Evolutionary conservation across 306 rosid genomes (phyloP).

Genomic region (Quercus alba): DNA sequence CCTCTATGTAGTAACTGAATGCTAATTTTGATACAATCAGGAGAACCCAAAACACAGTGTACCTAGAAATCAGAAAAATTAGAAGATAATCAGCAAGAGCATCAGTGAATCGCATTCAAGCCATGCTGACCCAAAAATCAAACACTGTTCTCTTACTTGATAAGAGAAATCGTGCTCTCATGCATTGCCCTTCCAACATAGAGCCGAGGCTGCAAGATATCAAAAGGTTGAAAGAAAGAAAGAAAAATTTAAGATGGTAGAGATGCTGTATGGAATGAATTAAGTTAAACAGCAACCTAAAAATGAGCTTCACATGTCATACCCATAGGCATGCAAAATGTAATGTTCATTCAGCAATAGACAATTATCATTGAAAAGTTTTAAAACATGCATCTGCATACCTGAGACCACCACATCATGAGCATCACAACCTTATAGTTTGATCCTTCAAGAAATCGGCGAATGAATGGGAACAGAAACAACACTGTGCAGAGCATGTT

Average conservation of each 20-base stretch:
- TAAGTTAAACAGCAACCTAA: neutral
- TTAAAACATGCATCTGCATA: constrained; percentile 27
- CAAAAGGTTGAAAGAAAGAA: neutral
- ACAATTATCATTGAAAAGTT: neutral
- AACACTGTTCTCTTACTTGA: constrained; percentile 55
- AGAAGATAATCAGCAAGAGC: constrained; percentile 27
- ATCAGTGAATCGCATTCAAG: constrained; percentile 17
- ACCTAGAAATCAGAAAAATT: constrained; percentile 53
- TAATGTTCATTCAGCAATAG: constrained; percentile 6
- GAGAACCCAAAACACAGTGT: constrained; percentile 83
- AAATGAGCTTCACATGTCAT: constrained; percentile 7
- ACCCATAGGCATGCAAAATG: constrained; percentile 14
- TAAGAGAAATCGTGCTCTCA: constrained; percentile 70
- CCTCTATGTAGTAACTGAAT: constrained; percentile 94
- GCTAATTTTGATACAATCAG: constrained; percentile 75
- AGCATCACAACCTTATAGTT: constrained; percentile 48
- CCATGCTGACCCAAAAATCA: constrained; percentile 16
- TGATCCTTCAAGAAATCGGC: constrained; percentile 76
- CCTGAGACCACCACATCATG: constrained; percentile 99
- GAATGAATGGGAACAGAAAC: constrained; percentile 78
- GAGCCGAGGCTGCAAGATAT: constrained; percentile 72
- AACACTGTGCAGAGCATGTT: constrained; percentile 73
- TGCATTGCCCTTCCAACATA: constrained; percentile 99
- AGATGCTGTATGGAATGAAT: neutral
- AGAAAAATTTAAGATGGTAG: constrained; percentile 2